Conservation (phyloP, 306 rosid genomes). For the Cicer chorassanicum region DNA sequence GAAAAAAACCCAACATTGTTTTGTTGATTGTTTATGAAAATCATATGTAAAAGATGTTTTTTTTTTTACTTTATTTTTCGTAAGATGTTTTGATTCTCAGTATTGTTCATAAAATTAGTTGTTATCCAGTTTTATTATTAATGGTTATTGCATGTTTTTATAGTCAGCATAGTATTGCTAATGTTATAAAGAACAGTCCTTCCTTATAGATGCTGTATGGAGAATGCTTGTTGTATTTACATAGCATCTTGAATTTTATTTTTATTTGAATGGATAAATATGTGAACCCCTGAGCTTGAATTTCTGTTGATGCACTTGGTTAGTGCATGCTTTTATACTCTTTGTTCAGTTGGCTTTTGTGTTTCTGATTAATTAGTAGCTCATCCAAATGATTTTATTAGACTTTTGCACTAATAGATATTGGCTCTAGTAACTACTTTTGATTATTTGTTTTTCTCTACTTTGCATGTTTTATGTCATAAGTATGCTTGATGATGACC, state of each 20-base stretch:
- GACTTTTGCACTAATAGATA: neutral
- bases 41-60: neutral
- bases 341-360: neutral
- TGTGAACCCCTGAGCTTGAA: neutral
- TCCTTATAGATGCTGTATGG: neutral
- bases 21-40: neutral
- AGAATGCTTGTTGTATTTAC: conserved; percentile 12
- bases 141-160: neutral
- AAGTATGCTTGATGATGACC: conserved; percentile 15
- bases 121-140: neutral
- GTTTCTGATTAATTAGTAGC: conserved; percentile 20
- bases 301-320: conserved; percentile 20
- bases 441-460: neutral
- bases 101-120: neutral
- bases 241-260: conserved; percentile 1
- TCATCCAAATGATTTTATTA: conserved; percentile 5
- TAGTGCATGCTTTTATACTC: neutral
- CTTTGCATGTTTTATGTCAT: neutral
- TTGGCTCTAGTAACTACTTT: neutral
- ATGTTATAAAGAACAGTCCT: conserved; percentile 1
- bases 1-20: neutral
- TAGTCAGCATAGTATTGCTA: neutral
- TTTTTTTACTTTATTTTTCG: neutral
- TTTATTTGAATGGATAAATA: conserved; percentile 14
- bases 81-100: conserved; percentile 9